phyloP scores from a whole-genome alignment of 345 rosid genomes.

The Pugionium dolabratum region DNA sequence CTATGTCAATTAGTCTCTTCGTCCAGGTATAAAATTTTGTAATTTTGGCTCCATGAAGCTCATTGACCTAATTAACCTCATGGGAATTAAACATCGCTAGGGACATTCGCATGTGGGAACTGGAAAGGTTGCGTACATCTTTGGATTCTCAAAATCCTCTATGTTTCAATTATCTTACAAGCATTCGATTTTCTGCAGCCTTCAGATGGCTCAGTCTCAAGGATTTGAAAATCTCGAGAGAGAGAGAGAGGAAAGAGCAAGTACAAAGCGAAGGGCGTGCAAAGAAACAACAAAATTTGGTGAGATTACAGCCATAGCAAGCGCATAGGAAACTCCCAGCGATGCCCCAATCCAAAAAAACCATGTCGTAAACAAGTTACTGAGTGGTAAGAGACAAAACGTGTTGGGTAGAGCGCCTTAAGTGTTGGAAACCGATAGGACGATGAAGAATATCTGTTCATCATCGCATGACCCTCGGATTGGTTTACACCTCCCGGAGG shows the following conservation, averaged over 20 bases:
- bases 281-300: slow-evolving; percentile 4
- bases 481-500: slow-evolving; percentile 35
- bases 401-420: slow-evolving; percentile 21
- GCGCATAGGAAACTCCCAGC: slow-evolving; percentile 23
- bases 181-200: not conserved
- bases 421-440: slow-evolving; percentile 29
- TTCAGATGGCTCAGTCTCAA: slow-evolving; percentile 7
- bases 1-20: slow-evolving; percentile 17
- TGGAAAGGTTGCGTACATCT: too few relatives aligned
- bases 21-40: not conserved
- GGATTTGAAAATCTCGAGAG: not conserved
- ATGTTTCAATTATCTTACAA: not conserved
- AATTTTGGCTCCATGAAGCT: not conserved
- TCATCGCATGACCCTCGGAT: slow-evolving; percentile 18
- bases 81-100: too few relatives aligned
- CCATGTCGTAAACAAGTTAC: not conserved
- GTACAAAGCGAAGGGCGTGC: not conserved
- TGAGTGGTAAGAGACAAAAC: slow-evolving; percentile 29
- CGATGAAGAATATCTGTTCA: slow-evolving; percentile 18
- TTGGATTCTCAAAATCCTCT: not conserved
- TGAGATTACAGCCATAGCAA: slow-evolving; percentile 31
- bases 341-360: not conserved
- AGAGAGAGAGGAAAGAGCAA: not conserved
- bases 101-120: too few relatives aligned
- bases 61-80: too few relatives aligned